phyloP scores from a whole-genome alignment of 257 asterid genomes.

The Nicotiana attenuata region DNA sequence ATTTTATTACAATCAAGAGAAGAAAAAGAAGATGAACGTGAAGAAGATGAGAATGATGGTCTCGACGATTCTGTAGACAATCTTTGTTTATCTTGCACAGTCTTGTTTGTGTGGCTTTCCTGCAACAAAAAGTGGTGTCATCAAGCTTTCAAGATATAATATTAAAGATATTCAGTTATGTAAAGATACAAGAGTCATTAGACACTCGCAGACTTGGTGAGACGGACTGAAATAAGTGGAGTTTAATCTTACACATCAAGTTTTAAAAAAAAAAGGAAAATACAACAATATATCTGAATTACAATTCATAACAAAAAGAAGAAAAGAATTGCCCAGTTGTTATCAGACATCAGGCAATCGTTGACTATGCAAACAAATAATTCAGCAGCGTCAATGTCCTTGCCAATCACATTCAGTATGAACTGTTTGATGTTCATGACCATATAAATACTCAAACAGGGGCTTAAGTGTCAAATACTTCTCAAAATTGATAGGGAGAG shows the following conservation, averaged over 20 bases:
- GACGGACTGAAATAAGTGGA: background rate
- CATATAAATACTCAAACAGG: background rate
- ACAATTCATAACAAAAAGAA: background rate
- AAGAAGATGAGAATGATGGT: conserved; percentile 80
- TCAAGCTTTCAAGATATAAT: background rate
- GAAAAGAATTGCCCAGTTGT: background rate
- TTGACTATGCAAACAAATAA: background rate
- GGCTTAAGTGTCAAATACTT: background rate
- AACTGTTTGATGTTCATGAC: background rate
- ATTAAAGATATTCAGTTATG: background rate
- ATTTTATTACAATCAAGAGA: conserved; percentile 67
- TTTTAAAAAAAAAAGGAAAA: background rate
- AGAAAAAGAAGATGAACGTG: conserved; percentile 88
- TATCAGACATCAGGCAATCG: background rate
- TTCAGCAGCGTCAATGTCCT: background rate
- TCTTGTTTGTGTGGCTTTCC: conserved; percentile 55
- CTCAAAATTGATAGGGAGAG: background rate
- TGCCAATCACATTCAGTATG: background rate
- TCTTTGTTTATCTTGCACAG: conserved; percentile 51
- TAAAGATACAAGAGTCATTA: background rate
- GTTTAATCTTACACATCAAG: background rate
- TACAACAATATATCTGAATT: background rate
- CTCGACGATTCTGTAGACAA: conserved; percentile 66
- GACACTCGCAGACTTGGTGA: background rate
- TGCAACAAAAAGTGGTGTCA: conserved; percentile 18